phyloP scores from a whole-genome alignment of 176 grass and related monocot species.

The Typha latifolia region DNA sequence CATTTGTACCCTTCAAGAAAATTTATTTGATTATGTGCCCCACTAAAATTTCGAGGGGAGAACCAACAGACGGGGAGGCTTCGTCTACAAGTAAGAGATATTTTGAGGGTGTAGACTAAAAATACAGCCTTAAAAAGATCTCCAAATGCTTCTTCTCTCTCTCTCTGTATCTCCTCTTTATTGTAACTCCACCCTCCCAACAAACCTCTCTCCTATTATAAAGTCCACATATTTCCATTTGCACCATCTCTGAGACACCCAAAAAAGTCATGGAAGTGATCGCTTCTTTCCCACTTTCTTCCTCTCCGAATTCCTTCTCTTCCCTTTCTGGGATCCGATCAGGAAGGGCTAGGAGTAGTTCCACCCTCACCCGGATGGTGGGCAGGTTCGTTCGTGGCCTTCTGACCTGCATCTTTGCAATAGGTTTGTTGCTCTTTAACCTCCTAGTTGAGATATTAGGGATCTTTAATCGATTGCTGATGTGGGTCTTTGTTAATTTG shows the following conservation, averaged over 20 bases:
- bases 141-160: background rate
- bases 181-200: background rate
- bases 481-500: too few species aligned
- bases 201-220: background rate
- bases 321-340: slow-evolving; percentile 14
- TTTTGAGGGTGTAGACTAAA: too few species aligned
- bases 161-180: background rate
- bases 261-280: background rate
- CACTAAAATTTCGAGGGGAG: too few species aligned
- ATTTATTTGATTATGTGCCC: too few species aligned
- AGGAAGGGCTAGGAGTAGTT: slow-evolving; percentile 3
- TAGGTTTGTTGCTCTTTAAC: slow-evolving; percentile 26
- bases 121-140: background rate
- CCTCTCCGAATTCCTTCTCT: slow-evolving; percentile 1
- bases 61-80: too few species aligned
- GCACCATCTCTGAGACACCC: background rate
- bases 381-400: slow-evolving; percentile 46
- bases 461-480: too few species aligned
- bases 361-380: slow-evolving; percentile 35
- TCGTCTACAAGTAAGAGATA: too few species aligned
- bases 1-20: too few species aligned
- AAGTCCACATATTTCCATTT: background rate
- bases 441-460: too few species aligned
- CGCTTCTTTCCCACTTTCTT: background rate
- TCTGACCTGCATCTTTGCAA: slow-evolving; percentile 86